A percentile compares a stretch with the other conserved stretches of the same genome.
Conservation (phyloP, 208 protist species). For the Acanthamoeba triangularis region DNA sequence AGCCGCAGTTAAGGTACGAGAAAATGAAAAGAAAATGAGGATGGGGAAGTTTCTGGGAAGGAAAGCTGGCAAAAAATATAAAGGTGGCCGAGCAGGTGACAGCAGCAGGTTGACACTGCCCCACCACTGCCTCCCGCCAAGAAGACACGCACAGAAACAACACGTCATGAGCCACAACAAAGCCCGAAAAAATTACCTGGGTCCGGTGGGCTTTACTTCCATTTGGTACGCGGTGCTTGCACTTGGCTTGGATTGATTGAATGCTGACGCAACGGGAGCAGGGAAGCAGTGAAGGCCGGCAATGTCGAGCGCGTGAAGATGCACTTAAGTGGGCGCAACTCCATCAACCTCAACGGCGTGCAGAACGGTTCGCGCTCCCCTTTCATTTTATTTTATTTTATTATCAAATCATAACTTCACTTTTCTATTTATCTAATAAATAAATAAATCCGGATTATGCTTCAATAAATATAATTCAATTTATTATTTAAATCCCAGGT, state of each 20-base stretch:
- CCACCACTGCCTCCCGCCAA: background rate
- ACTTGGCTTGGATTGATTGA: background rate
- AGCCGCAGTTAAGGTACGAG: background rate
- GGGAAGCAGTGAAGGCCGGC: constrained; percentile 7
- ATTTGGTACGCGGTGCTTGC: background rate
- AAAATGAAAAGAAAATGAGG: background rate
- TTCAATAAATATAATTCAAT: background rate
- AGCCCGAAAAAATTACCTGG: background rate
- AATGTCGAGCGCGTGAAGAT: constrained; percentile 46
- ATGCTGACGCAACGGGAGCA: background rate
- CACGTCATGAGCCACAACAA: background rate
- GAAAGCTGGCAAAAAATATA: background rate
- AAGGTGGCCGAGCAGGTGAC: too few species aligned
- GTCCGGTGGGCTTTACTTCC: background rate
- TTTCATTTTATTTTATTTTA: background rate
- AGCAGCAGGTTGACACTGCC: background rate
- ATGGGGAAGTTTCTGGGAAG: background rate
- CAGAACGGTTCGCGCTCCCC: background rate
- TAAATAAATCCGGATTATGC: background rate
- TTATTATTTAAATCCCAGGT: background rate
- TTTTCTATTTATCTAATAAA: background rate
- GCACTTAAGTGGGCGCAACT: constrained; percentile 35
- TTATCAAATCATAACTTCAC: too few species aligned
- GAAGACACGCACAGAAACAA: background rate
- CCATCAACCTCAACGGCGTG: constrained; percentile 54